Evolutionary conservation across 2,329 filamentous ascomycete genomes (phyloP).

Genomic region (Phialophora macrospora): DNA sequence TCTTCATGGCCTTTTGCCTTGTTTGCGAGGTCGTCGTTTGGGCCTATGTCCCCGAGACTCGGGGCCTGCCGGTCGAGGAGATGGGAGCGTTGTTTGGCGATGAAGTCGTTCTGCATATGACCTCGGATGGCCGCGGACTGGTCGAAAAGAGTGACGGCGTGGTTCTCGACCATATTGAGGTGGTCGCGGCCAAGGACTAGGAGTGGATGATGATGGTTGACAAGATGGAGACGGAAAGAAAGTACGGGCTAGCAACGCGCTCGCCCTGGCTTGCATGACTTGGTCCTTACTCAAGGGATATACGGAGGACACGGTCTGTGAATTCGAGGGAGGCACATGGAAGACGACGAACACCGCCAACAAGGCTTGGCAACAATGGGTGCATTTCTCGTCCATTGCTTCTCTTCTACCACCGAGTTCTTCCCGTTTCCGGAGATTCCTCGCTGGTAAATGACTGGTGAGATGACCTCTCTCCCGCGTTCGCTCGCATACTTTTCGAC

Average conservation of each 20-base stretch:
- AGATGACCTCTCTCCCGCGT: neutral
- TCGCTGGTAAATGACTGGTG: neutral
- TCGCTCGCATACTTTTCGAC: neutral
- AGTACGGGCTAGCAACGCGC: too few species aligned
- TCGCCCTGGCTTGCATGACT: neutral
- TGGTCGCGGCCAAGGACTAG: slow-evolving; percentile 1
- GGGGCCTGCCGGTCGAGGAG: slow-evolving; percentile 44
- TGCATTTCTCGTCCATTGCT: neutral
- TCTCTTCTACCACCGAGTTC: neutral
- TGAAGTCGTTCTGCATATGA: slow-evolving; percentile 25
- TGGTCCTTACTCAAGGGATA: neutral
- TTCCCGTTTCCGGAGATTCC: neutral
- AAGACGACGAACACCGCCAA: neutral
- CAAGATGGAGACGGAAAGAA: neutral
- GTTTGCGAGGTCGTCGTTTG: slow-evolving; percentile 26
- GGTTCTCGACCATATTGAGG: slow-evolving; percentile 15
- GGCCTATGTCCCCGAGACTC: slow-evolving; percentile 41
- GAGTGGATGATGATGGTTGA: neutral
- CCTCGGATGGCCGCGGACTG: slow-evolving; percentile 21
- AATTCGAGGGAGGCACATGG: neutral
- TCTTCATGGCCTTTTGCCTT: slow-evolving; percentile 32
- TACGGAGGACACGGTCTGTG: neutral
- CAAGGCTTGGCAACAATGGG: too few species aligned
- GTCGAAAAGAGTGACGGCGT: slow-evolving; percentile 24
- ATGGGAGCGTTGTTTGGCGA: slow-evolving; percentile 46